Evolutionary conservation across 2,329 filamentous ascomycete genomes (phyloP), one percentile per base, ranked within the genome.

Genomic region (Xylariaceae sp.): DNA sequence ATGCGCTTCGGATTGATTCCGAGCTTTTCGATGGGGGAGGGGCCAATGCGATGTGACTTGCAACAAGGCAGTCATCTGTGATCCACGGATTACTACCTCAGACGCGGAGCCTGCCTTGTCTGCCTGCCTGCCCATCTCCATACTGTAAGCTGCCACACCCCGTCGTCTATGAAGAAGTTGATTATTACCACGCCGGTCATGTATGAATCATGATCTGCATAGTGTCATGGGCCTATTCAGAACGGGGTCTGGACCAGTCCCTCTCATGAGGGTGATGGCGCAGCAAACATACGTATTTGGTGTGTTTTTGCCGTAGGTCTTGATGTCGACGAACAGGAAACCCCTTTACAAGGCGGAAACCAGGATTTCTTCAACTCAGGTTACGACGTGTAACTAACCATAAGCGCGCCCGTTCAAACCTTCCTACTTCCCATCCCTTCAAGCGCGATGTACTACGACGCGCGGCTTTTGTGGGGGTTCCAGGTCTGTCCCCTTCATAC

Each of bases 371-470:
- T 30, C 23, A 30, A 30, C 23, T 30, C 23, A 30, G 23, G 42
- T 45, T n/a, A 45, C 42, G 42, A 45, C 42, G 13, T 15, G 42
- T 45, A 45, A 45, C 11, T 45, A 4, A 15, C 10, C 10, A 15
- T 45, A 45, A 45, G 42, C 42, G 42, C 42, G 23, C 42, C 37
- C 11, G 42, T 45, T 45, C 42, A 45, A 42, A 30, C 23, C 23
- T 30, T 30, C 23, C 23, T 30, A 30, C 1, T 30, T 30, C 23
- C 23, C 5, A 30, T 30, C 23, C 23, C 23, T 30, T 49, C 55
- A 63, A 63, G 53, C 61, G 61, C 61, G 50, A 47, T 61, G 58
- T 63, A 47, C 50, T 13, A 63, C 61, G 9, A 13, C 9, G 51
- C 50, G 45, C 45, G 60, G 55, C 48, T 45, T 13, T 45, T 2